Base-by-base conservation (phyloP, 306 rosid species). In the Trichosanthes cucumerina region DNA sequence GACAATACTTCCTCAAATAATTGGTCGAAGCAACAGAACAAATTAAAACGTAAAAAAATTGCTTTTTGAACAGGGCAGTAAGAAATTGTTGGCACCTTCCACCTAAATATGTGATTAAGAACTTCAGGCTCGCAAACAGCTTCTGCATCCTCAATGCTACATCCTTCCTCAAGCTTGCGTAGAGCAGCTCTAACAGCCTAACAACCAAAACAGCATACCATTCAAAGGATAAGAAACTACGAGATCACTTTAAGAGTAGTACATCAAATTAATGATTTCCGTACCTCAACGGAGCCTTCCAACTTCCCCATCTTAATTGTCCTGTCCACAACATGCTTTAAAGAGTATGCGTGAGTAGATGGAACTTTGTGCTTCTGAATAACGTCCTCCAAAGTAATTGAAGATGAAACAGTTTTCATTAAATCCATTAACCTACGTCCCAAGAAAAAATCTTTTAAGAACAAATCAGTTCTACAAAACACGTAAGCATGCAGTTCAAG, bases 181-280 rank as follows among this genome's bases (percentile, higher is more conserved):
- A 95, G 58, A 16, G 99, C 97, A n/a, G 92, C 84, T 87, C 97
- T 88, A 81, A 88, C 87, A 69, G 96, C 97, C 99, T 95, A 57
- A 82, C 21, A 81, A 12, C 72, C 44, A 54, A 81, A 34, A 58
- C 23, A 33, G 65, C 52, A 75, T 7, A 21, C 12, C 64, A n/a
- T 43, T 31, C 34, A 14, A 28, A 75, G 68, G 24, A 72, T 38
- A 69, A 70, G 76, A 69, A 73, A 73, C 43, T 28, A 26, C 36
- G 2, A 18, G 21, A 28, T 73, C 41, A 7, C 44, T 71, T 14
- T 26, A 73, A 72, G 58, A 14, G 76, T 74, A 28, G 71, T 74
- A 24, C 43, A 75, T 46, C 59, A 53, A 19, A 47, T 57, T 57
- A 58, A 47, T 78, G 39, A 66, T 36, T 59, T 59, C 21, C 34